A percentile compares a stretch with the other conserved stretches of the same genome.
Conservation (phyloP, 306 rosid genomes). For the Parietaria judaica region DNA sequence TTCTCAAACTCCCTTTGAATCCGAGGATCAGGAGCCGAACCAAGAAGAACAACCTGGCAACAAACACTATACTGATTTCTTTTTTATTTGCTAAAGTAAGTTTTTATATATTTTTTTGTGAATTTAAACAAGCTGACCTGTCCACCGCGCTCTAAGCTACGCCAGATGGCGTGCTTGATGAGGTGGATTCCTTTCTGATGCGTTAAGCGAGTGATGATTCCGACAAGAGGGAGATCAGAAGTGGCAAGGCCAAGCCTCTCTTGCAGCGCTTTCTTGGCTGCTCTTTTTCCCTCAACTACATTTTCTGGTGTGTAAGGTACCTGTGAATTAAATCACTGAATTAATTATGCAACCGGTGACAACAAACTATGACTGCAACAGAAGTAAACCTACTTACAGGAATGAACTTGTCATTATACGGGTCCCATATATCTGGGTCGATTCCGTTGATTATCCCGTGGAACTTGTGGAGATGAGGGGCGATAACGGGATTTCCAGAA, state of each 20-base stretch:
- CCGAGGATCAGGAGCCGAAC: slow-evolving; percentile 98
- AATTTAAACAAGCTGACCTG: slow-evolving; percentile 43
- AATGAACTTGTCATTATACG: slow-evolving; percentile 61
- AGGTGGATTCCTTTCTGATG: slow-evolving; percentile 99
- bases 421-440: slow-evolving; percentile 97
- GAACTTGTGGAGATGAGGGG: slow-evolving; percentile 79
- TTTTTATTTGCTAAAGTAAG: slow-evolving; percentile 9
- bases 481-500: slow-evolving; percentile 53
- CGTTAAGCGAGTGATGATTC: slow-evolving; percentile 80
- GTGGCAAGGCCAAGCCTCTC: slow-evolving; percentile 57
- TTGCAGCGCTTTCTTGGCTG: slow-evolving; percentile 87
- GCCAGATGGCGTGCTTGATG: slow-evolving; percentile 81
- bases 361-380: not conserved
- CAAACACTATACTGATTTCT: slow-evolving; percentile 5
- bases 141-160: slow-evolving; percentile 71
- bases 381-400: slow-evolving; percentile 55
- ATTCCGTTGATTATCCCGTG: slow-evolving; percentile 96
- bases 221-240: slow-evolving; percentile 77
- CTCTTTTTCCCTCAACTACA: slow-evolving; percentile 92
- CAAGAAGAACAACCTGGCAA: slow-evolving; percentile 85
- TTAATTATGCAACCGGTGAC: not conserved
- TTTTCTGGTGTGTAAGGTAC: slow-evolving; percentile 77
- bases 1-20: slow-evolving; percentile 85
- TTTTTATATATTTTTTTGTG: not conserved
- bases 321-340: slow-evolving; percentile 29